Conservation (phyloP, 345 rosid species). For the Ceriops tagal region DNA sequence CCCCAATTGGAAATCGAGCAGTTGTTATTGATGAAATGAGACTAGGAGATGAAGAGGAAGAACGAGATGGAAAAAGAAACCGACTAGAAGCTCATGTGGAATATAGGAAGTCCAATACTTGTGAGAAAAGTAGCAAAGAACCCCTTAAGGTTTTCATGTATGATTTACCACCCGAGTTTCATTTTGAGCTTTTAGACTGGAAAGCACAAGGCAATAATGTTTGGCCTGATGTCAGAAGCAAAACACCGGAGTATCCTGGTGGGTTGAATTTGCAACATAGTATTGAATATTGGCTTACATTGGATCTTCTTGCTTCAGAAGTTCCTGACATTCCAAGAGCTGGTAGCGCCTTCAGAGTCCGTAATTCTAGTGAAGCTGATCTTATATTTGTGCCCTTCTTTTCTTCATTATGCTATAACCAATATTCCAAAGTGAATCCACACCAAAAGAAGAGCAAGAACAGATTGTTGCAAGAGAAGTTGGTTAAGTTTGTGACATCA, state of each 20-base stretch:
- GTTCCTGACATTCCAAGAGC: constrained; percentile 38
- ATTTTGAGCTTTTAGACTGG: constrained; percentile 78
- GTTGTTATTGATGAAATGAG: constrained; percentile 26
- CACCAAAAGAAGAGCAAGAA: constrained; percentile 56
- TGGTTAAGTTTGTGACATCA: constrained; percentile 52
- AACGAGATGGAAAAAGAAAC: background rate
- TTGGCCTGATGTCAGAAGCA: constrained; percentile 71
- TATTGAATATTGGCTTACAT: constrained; percentile 90
- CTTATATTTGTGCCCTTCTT: constrained; percentile 79
- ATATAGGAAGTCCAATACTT: constrained; percentile 13
- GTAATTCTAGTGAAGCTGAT: constrained; percentile 81
- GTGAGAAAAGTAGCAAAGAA: constrained; percentile 5
- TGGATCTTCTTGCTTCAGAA: constrained; percentile 82
- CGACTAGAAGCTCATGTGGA: constrained; percentile 11
- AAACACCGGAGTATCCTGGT: constrained; percentile 73
- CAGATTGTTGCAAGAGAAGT: constrained; percentile 58
- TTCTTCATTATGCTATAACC: constrained; percentile 81
- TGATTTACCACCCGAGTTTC: constrained; percentile 82
- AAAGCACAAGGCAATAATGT: constrained; percentile 45
- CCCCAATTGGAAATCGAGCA: constrained; percentile 24
- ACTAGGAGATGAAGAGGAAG: constrained; percentile 23
- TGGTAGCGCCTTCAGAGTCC: constrained; percentile 62
- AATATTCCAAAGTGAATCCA: constrained; percentile 54
- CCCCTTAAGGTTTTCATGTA: constrained; percentile 81
- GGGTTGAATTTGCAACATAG: constrained; percentile 96